A percentile compares a stretch with the other conserved stretches of the same genome.
Conservation (phyloP, 2,329 filamentous ascomycete species). For the Fusarium lateritium region DNA sequence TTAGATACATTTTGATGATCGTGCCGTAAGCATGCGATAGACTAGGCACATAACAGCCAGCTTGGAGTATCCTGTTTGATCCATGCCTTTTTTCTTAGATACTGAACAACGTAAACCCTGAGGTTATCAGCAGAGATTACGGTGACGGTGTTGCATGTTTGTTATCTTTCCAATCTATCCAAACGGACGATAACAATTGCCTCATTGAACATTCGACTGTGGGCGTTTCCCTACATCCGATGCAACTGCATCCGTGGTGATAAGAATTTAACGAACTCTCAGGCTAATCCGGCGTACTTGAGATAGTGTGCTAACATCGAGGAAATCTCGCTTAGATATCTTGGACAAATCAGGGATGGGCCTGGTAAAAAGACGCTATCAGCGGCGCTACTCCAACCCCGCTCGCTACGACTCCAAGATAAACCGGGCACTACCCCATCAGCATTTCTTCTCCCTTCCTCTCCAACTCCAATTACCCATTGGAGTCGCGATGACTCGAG, state of each 20-base stretch:
- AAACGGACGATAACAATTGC: too few species aligned
- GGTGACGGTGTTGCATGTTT: too few species aligned
- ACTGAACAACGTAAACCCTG: too few species aligned
- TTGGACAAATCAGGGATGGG: neutral
- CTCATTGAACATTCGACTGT: neutral
- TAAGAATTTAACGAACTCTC: neutral
- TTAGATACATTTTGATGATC: too few species aligned
- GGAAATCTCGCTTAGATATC: neutral
- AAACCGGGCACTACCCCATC: constrained; percentile 20
- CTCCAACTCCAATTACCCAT: constrained; percentile 10
- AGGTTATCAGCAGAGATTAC: too few species aligned
- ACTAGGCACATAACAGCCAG: too few species aligned
- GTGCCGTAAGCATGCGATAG: too few species aligned
- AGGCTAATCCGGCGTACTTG: fast-evolving
- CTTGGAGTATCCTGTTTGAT: too few species aligned
- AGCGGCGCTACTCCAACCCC: constrained; percentile 23
- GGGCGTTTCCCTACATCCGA: neutral
- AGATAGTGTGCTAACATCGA: neutral
- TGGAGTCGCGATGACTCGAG: constrained; percentile 23
- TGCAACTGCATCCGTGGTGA: neutral
- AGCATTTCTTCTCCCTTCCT: neutral
- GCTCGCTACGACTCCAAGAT: constrained; percentile 16
- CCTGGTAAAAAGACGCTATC: neutral
- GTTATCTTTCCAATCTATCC: too few species aligned
- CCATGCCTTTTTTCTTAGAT: too few species aligned